These are phyloP conservation scores for Rhizophlyctis rosea DNA, from an alignment of 192 early-diverging fungal genomes.

Conservation along the genomic window DNA sequence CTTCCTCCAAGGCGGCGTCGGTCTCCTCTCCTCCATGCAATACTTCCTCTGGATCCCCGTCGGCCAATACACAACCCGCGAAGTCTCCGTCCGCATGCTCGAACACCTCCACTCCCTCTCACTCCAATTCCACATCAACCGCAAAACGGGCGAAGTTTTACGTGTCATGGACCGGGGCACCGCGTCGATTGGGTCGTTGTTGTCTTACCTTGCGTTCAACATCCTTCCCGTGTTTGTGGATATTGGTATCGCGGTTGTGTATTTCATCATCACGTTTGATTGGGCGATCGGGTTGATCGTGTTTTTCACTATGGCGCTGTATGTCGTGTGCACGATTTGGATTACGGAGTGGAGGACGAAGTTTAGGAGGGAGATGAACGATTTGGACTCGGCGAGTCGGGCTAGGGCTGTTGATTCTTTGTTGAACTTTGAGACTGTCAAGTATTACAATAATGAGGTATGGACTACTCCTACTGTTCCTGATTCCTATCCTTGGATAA, in stretches of 20 bases:
- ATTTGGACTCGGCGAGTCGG: constrained; percentile 81
- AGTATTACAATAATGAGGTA: constrained; percentile 89
- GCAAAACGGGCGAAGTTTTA: constrained; percentile 93
- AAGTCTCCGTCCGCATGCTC: constrained; percentile 89
- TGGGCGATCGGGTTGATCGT: constrained; percentile 80
- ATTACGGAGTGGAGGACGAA: constrained; percentile 73
- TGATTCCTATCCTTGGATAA: not conserved
- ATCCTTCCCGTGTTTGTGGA: constrained; percentile 86
- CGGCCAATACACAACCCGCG: constrained; percentile 85
- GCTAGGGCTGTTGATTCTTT: constrained; percentile 82
- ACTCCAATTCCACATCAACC: constrained; percentile 86
- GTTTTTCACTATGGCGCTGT: constrained; percentile 81
- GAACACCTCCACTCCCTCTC: constrained; percentile 85
- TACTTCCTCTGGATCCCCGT: constrained; percentile 91
- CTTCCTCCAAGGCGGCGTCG: constrained; percentile 73
- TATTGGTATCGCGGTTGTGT: constrained; percentile 74
- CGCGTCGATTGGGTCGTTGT: constrained; percentile 54
- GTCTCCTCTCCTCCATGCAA: constrained; percentile 73
- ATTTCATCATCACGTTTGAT: constrained; percentile 54
- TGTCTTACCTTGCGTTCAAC: constrained; percentile 85
- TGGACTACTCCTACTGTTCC: not conserved
- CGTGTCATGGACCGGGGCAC: constrained; percentile 86
- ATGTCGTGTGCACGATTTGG: constrained; percentile 74
- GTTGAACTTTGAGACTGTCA: constrained; percentile 98
- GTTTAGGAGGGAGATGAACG: constrained; percentile 78